These are phyloP conservation scores for Lenzites betulinus DNA, from an alignment of 768 basidiomycete genomes.

Conservation along the genomic window DNA sequence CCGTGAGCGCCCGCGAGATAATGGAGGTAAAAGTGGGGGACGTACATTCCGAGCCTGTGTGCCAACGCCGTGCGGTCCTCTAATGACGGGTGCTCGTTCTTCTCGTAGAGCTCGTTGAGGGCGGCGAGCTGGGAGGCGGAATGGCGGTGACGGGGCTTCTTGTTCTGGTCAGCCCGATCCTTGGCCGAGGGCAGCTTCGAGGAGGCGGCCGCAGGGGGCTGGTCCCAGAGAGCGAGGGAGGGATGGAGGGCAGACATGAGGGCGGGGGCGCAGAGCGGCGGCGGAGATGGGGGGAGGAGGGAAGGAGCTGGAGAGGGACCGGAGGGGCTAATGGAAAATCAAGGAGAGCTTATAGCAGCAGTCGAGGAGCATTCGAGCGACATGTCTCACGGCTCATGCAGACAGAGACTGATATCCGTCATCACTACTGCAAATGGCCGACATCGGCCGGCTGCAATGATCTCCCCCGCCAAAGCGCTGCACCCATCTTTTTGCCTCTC, in stretches of 20 bases:
- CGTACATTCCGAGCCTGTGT: conserved; percentile 75
- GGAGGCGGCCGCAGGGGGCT: conserved; percentile 32
- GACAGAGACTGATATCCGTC: conserved; percentile 13
- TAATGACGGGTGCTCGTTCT: conserved; percentile 72
- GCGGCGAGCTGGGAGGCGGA: conserved; percentile 70
- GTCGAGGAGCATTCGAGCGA: conserved; percentile 19
- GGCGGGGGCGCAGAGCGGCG: conserved; percentile 7
- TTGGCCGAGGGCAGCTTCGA: conserved; percentile 25
- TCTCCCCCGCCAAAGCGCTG: conserved; percentile 14
- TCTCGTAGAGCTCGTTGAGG: conserved; percentile 77
- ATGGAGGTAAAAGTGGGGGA: conserved; percentile 21
- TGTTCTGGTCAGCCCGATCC: conserved; percentile 46
- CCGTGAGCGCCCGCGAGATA: conserved; percentile 13
- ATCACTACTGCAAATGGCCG: conserved; percentile 25
- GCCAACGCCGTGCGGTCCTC: conserved; percentile 70
- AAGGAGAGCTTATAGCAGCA: conserved; percentile 27
- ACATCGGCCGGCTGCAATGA: conserved; percentile 27
- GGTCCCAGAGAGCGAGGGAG: conserved; percentile 18
- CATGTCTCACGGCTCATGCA: conserved; percentile 27
- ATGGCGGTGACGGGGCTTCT: conserved; percentile 82
- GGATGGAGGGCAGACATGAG: conserved; percentile 23
- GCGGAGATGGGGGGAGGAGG: conserved; percentile 17
- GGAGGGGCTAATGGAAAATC: conserved; percentile 22
- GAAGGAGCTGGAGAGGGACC: conserved; percentile 18
- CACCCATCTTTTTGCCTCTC: conserved; percentile 10